Evolutionary conservation across 2,329 filamentous ascomycete genomes (phyloP).

Genomic region (Davidsoniella virescens): DNA sequence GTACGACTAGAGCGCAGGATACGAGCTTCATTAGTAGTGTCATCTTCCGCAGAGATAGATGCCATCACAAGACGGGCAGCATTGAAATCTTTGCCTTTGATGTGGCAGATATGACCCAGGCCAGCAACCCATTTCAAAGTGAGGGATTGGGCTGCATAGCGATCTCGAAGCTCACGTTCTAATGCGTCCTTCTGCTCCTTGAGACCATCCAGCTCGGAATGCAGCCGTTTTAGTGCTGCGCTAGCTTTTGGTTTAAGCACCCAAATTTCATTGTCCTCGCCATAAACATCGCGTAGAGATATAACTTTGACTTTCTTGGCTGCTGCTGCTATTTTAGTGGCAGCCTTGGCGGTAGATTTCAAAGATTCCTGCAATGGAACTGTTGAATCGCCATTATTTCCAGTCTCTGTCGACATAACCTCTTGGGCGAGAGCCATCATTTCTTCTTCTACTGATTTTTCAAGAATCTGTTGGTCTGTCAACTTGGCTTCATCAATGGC

Average conservation of each 20-base stretch:
- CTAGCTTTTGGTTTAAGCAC: slow-evolving; percentile 57
- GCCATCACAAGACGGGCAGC: slow-evolving; percentile 14
- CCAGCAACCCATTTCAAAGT: slow-evolving; percentile 75
- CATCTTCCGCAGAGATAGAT: slow-evolving; percentile 10
- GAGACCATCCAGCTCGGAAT: slow-evolving; percentile 47
- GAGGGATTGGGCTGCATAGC: slow-evolving; percentile 47
- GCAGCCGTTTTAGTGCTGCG: slow-evolving; percentile 44
- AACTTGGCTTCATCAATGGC: slow-evolving; percentile 81
- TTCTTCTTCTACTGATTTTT: slow-evolving; percentile 54
- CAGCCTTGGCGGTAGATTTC: slow-evolving; percentile 14
- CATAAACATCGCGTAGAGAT: slow-evolving; percentile 40
- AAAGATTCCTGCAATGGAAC: slow-evolving; percentile 20
- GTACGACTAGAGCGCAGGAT: slow-evolving; percentile 65
- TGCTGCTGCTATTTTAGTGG: slow-evolving; percentile 24
- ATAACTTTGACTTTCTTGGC: slow-evolving; percentile 24
- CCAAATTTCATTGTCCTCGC: slow-evolving; percentile 44
- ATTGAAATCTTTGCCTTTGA: slow-evolving; percentile 61
- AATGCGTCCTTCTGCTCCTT: slow-evolving; percentile 43
- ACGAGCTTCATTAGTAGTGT: slow-evolving; percentile 16
- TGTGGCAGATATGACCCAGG: slow-evolving; percentile 77
- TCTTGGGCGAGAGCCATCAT: slow-evolving; percentile 60
- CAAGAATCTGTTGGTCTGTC: slow-evolving; percentile 55
- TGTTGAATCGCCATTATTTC: slow-evolving; percentile 33
- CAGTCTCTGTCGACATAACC: slow-evolving; percentile 50
- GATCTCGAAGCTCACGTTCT: slow-evolving; percentile 41